A percentile compares a stretch with the other conserved stretches of the same genome.
These are phyloP conservation scores for Eucalyptus pauciflora DNA, from an alignment of 345 rosid species.

Conservation along the genomic window DNA sequence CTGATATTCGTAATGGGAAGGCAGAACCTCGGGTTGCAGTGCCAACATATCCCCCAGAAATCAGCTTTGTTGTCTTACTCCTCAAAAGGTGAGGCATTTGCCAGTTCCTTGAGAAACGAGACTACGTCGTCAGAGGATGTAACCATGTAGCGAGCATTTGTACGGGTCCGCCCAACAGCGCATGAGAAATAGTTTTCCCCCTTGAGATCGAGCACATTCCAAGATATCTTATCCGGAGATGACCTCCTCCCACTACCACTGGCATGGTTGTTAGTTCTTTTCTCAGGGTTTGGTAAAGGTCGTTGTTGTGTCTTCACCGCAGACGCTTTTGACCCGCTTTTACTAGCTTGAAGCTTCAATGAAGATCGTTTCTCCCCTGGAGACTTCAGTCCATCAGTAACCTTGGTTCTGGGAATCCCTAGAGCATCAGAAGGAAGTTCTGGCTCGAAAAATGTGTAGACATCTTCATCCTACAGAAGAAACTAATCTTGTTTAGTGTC, in stretches of 20 bases:
- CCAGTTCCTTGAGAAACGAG: conserved; percentile 55
- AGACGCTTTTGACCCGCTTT: conserved; percentile 59
- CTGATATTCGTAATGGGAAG: not conserved
- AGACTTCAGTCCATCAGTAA: conserved; percentile 43
- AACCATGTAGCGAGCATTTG: conserved; percentile 69
- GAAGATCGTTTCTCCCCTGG: conserved; percentile 52
- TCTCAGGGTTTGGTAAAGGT: conserved; percentile 39
- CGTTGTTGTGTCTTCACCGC: conserved; percentile 48
- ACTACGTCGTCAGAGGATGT: conserved; percentile 78
- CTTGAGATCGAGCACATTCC: conserved; percentile 98
- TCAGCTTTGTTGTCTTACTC: not conserved
- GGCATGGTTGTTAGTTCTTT: conserved; percentile 19
- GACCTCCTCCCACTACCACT: conserved; percentile 34
- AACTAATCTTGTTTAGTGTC: not conserved
- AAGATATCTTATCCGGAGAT: conserved; percentile 69
- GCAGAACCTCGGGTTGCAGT: not conserved
- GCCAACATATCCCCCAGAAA: not conserved
- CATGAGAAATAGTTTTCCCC: conserved; percentile 97
- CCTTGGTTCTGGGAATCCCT: conserved; percentile 43
- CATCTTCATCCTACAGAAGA: conserved; percentile 83
- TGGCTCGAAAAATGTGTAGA: conserved; percentile 93
- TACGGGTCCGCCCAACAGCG: conserved; percentile 76
- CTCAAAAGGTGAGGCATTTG: not conserved
- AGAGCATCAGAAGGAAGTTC: conserved; percentile 66
- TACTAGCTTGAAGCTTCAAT: conserved; percentile 44